These are phyloP conservation scores for Rhizopogon vesiculosus DNA, from an alignment of 768 basidiomycete genomes.

Conservation along the genomic window DNA sequence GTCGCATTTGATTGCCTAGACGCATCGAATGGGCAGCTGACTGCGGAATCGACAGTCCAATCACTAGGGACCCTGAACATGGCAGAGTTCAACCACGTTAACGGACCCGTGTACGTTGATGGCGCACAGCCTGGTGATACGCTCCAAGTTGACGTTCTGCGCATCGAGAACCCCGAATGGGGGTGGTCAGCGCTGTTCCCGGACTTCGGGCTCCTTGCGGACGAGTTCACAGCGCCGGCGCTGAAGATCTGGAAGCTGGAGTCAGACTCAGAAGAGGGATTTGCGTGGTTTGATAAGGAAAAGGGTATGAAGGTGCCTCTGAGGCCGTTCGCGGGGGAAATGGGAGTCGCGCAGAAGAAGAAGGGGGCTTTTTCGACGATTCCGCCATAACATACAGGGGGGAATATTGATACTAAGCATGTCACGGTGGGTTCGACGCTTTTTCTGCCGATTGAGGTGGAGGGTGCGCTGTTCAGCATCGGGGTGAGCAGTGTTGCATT, in stretches of 20 bases:
- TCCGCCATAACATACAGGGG: constrained; percentile 57
- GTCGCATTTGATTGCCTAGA: constrained; percentile 58
- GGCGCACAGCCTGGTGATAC: constrained; percentile 53
- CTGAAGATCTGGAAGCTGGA: constrained; percentile 54
- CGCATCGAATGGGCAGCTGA: constrained; percentile 57
- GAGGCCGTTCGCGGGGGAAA: constrained; percentile 57
- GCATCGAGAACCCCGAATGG: constrained; percentile 51
- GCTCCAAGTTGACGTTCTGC: constrained; percentile 53
- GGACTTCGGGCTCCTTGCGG: constrained; percentile 53
- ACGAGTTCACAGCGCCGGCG: constrained; percentile 47
- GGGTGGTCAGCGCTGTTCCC: constrained; percentile 60
- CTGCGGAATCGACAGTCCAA: constrained; percentile 31
- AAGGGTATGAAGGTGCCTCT: constrained; percentile 47
- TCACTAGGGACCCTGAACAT: constrained; percentile 39
- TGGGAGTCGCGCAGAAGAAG: constrained; percentile 53
- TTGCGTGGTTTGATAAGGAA: constrained; percentile 48
- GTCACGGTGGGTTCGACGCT: constrained; percentile 48
- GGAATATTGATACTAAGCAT: constrained; percentile 62
- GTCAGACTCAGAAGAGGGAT: constrained; percentile 23
- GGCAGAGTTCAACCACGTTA: constrained; percentile 51
- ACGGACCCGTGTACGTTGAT: constrained; percentile 52
- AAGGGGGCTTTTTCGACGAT: constrained; percentile 55
- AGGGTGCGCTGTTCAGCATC: constrained; percentile 57
- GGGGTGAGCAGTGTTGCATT: constrained; percentile 36
- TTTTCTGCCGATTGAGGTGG: constrained; percentile 53